Conservation (phyloP, 768 basidiomycete genomes). For the Mycena venus region DNA sequence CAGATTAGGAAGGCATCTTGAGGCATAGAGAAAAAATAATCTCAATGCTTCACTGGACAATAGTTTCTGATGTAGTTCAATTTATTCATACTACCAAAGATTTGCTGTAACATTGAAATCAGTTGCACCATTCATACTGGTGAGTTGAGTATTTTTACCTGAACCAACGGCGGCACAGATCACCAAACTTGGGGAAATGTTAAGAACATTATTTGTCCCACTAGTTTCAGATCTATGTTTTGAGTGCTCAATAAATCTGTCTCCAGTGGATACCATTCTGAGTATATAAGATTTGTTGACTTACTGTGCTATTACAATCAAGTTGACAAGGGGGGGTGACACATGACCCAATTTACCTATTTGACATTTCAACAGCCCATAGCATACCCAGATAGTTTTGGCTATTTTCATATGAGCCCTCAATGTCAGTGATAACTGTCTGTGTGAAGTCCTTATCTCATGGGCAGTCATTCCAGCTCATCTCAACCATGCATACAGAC, state of each 20-base stretch:
- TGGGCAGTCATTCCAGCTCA: too few relatives aligned
- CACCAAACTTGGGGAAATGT: neutral
- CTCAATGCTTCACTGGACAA: neutral
- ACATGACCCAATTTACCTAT: too few relatives aligned
- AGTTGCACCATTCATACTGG: neutral
- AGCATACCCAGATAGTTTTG: too few relatives aligned
- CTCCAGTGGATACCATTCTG: neutral
- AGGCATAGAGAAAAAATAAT: neutral
- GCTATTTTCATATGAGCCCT: too few relatives aligned
- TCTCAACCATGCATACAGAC: too few relatives aligned
- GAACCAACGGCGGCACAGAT: neutral
- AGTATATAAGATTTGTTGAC: neutral
- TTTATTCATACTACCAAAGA: neutral
- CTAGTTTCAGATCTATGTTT: neutral
- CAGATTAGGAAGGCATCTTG: neutral
- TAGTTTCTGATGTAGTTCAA: neutral
- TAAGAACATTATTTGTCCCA: neutral
- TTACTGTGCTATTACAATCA: too few relatives aligned
- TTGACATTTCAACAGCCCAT: too few relatives aligned
- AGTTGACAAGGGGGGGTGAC: too few relatives aligned
- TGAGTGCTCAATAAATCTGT: neutral
- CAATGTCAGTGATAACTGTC: too few relatives aligned
- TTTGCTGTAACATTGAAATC: neutral
- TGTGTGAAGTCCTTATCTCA: too few relatives aligned
- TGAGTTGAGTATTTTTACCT: conserved; percentile 1